phyloP scores from a whole-genome alignment of 179 eudicot genomes.

The Beta corolliflora region DNA sequence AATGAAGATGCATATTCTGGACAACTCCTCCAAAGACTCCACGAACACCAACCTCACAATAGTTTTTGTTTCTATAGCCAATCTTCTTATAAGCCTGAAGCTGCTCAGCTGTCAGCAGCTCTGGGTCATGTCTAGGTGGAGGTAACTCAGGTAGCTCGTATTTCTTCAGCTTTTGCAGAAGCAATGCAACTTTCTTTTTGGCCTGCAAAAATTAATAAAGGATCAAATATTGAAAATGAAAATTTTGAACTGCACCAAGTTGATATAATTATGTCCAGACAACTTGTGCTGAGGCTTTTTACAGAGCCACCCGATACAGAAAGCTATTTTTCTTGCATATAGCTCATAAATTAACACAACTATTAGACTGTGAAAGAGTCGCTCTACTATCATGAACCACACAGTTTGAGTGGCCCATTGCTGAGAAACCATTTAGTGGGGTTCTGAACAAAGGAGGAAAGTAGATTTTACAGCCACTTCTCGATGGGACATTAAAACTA shows the following conservation, averaged over 20 bases:
- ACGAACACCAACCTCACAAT: conserved; percentile 95
- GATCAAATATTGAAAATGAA: not conserved
- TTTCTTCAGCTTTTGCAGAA: conserved; percentile 94
- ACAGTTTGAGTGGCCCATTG: not conserved
- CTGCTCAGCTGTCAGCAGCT: conserved; percentile 88
- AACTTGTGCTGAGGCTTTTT: not conserved
- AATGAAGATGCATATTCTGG: conserved; percentile 98
- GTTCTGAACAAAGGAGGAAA: not conserved
- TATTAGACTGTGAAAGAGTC: not conserved
- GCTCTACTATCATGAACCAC: not conserved
- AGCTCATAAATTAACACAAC: too few species aligned
- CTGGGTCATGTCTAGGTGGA: conserved; percentile 94
- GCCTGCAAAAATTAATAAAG: conserved; percentile 57
- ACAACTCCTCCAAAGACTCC: conserved; percentile 99
- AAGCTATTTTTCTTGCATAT: not conserved
- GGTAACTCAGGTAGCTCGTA: conserved; percentile 97
- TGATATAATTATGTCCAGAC: not conserved
- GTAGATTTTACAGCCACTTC: not conserved
- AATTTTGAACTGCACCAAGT: not conserved
- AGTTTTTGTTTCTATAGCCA: conserved; percentile 91
- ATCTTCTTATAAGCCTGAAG: conserved; percentile 91
- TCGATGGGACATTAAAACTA: not conserved
- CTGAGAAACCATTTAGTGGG: not conserved
- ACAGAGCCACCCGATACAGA: not conserved
- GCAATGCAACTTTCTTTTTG: conserved; percentile 95